Evolutionary conservation across 768 basidiomycete genomes (phyloP).

Genomic region (Pleurotus platypus): DNA sequence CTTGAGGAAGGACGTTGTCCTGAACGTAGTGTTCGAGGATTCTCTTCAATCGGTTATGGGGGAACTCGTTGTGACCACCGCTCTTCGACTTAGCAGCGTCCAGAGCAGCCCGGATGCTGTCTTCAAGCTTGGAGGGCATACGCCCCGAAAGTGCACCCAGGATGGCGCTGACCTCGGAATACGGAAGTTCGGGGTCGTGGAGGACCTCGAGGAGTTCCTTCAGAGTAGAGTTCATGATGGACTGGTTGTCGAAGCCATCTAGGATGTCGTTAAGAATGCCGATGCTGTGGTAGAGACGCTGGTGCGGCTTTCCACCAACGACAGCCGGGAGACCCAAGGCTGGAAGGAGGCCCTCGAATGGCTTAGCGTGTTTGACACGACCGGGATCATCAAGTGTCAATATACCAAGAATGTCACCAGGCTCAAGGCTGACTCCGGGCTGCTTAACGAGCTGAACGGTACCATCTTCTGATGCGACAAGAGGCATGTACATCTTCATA

Average conservation of each 20-base stretch:
- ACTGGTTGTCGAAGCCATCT: constrained; percentile 95
- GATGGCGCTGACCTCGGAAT: constrained; percentile 78
- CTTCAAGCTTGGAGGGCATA: constrained; percentile 89
- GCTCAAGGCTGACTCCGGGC: constrained; percentile 93
- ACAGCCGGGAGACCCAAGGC: constrained; percentile 83
- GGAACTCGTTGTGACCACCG: constrained; percentile 75
- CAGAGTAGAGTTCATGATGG: constrained; percentile 80
- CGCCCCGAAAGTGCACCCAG: constrained; percentile 89
- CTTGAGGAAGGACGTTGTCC: constrained; percentile 75
- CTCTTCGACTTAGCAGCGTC: constrained; percentile 74
- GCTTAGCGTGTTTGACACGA: constrained; percentile 97
- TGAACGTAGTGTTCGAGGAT: constrained; percentile 81
- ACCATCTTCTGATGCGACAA: constrained; percentile 92
- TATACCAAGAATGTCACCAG: constrained; percentile 97
- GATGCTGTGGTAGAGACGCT: constrained; percentile 72
- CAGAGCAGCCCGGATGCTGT: constrained; percentile 73
- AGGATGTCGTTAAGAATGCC: constrained; percentile 86
- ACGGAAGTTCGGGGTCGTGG: constrained; percentile 84
- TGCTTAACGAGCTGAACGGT: constrained; percentile 96
- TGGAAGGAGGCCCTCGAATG: constrained; percentile 93
- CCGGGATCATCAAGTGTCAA: constrained; percentile 93
- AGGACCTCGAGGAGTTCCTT: constrained; percentile 84
- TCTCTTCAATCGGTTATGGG: constrained; percentile 82
- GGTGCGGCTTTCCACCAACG: constrained; percentile 86
- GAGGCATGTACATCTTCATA: constrained; percentile 99